Conservation (phyloP, 129 eudicot species). For the Tagetes patula region DNA sequence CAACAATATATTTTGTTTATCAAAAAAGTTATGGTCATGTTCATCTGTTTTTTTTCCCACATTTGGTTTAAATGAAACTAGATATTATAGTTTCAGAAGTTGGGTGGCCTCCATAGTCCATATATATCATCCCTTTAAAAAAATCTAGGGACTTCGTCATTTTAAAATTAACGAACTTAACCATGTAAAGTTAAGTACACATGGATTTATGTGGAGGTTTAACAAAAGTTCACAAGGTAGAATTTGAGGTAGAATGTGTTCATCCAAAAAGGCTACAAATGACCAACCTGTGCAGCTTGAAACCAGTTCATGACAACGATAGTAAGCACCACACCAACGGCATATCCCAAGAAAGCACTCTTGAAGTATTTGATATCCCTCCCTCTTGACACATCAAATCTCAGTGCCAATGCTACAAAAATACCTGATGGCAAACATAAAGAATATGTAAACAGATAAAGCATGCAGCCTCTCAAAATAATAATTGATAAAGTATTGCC, state of each 20-base stretch:
- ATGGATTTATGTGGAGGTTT: background rate
- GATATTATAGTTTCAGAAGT: background rate
- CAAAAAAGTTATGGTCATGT: background rate
- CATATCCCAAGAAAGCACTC: constrained; percentile 84
- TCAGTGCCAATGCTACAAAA: constrained; percentile 95
- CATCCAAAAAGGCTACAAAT: background rate
- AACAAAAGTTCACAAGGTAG: background rate
- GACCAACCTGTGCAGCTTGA: constrained; percentile 96
- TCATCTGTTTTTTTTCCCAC: background rate
- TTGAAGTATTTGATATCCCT: constrained; percentile 72
- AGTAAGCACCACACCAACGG: constrained; percentile 69
- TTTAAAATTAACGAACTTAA: background rate
- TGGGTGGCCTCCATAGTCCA: background rate
- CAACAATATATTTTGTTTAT: background rate
- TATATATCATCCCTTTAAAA: background rate
- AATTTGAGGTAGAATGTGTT: background rate
- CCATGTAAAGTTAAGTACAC: background rate
- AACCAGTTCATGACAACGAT: constrained; percentile 98
- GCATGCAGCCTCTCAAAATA: background rate
- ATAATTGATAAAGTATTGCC: background rate
- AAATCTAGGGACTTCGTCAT: background rate
- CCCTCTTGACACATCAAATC: constrained; percentile 91
- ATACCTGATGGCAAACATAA: constrained; percentile 55
- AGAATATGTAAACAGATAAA: background rate
- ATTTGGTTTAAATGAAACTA: background rate